phyloP scores from a whole-genome alignment of 345 rosid species.

The Pelargonium nanum region DNA sequence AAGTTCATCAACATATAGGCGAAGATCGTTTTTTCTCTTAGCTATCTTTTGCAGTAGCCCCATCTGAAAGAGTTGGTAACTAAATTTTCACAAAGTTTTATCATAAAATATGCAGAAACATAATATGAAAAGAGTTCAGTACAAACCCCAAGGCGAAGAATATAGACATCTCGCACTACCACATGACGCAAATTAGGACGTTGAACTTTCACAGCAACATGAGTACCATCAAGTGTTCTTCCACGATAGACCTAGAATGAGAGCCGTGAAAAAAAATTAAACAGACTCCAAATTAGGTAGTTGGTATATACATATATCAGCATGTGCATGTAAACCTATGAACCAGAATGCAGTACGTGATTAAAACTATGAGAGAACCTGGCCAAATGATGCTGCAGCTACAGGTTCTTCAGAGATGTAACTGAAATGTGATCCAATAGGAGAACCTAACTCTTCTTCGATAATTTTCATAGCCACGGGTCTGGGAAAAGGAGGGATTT shows the following conservation, averaged over 20 bases:
- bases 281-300: neutral
- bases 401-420: constrained; percentile 73
- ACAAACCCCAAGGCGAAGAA: constrained; percentile 86
- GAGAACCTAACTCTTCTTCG: constrained; percentile 83
- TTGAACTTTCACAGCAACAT: constrained; percentile 91
- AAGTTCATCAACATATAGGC: constrained; percentile 90
- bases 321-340: neutral
- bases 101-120: constrained; percentile 3
- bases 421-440: constrained; percentile 54
- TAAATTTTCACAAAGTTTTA: constrained; percentile 14
- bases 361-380: constrained; percentile 34
- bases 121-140: constrained; percentile 3
- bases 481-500: constrained; percentile 80
- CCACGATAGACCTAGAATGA: constrained; percentile 66
- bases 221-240: constrained; percentile 56
- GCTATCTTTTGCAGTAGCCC: constrained; percentile 80
- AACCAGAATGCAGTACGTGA: neutral
- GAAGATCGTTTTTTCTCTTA: constrained; percentile 72
- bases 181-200: constrained; percentile 82
- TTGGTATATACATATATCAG: neutral
- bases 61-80: constrained; percentile 37
- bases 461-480: constrained; percentile 59
- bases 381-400: constrained; percentile 97
- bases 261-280: constrained; percentile 7
- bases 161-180: constrained; percentile 76